Percentiles rank a stretch among this genome's conserved stretches.
These are phyloP conservation scores for Cardamine chenopodiifolia DNA, from an alignment of 345 rosid genomes.

Conservation along the genomic window DNA sequence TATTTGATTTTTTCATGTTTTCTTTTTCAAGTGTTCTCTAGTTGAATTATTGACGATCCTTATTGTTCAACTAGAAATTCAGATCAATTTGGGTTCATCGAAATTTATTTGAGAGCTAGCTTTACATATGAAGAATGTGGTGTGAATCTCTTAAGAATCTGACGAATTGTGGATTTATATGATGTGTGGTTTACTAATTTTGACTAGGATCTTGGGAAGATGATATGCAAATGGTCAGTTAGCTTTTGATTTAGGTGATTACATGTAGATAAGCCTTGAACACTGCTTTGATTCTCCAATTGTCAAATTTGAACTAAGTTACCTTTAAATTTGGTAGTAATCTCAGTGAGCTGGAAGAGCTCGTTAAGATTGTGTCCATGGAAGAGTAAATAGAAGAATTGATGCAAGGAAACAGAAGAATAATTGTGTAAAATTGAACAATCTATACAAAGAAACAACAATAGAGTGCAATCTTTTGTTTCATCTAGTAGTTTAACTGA, in stretches of 20 bases:
- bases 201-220: background rate
- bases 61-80: background rate
- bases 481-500: background rate
- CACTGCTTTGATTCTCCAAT: background rate
- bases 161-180: background rate
- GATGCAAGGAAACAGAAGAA: background rate
- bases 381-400: background rate
- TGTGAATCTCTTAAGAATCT: background rate
- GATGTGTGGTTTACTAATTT: background rate
- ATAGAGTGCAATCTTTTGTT: background rate
- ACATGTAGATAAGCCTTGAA: background rate
- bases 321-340: background rate
- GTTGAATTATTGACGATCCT: background rate
- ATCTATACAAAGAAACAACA: background rate
- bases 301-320: background rate
- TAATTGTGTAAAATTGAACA: background rate
- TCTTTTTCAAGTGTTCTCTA: background rate
- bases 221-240: background rate
- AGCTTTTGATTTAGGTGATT: background rate
- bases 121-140: background rate
- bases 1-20: background rate
- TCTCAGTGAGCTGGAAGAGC: background rate
- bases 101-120: background rate
- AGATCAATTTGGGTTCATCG: background rate
- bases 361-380: background rate